Evolutionary conservation across 1,284 basidiomycete genomes (phyloP).

Genomic region (Naganishia liquefaciens): DNA sequence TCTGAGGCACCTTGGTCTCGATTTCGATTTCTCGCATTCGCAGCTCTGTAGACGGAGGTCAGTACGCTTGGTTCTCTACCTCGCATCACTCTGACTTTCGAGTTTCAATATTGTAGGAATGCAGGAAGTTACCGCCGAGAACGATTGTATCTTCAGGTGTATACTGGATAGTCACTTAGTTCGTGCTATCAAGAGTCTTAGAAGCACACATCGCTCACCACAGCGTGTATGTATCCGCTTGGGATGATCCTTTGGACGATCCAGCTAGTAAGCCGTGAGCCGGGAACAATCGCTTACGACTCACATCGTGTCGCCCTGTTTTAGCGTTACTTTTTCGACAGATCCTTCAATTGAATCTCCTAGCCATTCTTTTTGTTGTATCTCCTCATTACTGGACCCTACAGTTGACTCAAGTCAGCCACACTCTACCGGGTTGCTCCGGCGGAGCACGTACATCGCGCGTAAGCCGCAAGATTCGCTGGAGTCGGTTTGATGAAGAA

Average conservation of each 20-base stretch:
- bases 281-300: constrained; percentile 29
- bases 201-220: constrained; percentile 60
- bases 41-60: constrained; percentile 62
- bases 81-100: constrained; percentile 38
- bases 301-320: constrained; percentile 84
- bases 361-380: constrained; percentile 84
- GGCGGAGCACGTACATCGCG: constrained; percentile 45
- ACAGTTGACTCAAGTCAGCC: background rate
- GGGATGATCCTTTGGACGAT: constrained; percentile 68
- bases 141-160: constrained; percentile 91
- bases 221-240: constrained; percentile 95
- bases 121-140: constrained; percentile 95
- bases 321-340: constrained; percentile 78
- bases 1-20: constrained; percentile 86
- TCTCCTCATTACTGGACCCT: constrained; percentile 73
- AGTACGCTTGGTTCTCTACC: constrained; percentile 23
- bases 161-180: constrained; percentile 59
- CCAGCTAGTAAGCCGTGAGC: too few species aligned
- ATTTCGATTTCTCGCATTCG: constrained; percentile 88
- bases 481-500: constrained; percentile 91
- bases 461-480: constrained; percentile 75
- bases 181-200: background rate
- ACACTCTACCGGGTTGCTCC: background rate
- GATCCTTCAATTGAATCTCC: constrained; percentile 72
- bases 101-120: constrained; percentile 65